Conservation (phyloP, 208 protist species). For the Leishmania aethiopica region DNA sequence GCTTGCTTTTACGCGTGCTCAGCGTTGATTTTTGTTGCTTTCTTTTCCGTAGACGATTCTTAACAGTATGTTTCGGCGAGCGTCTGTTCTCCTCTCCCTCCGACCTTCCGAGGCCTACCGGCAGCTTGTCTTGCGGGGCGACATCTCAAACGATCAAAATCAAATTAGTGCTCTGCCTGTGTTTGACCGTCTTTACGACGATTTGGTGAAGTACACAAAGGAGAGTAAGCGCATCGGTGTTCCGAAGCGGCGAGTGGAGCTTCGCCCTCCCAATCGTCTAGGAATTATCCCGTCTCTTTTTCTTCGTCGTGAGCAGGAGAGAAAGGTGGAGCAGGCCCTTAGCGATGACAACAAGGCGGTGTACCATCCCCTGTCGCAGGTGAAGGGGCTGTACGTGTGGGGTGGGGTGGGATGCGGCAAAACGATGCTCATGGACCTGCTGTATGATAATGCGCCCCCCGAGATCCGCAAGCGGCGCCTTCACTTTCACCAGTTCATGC, state of each 20-base stretch:
- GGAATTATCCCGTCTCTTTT: conserved; percentile 85
- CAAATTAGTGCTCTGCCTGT: conserved; percentile 69
- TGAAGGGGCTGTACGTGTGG: conserved; percentile 94
- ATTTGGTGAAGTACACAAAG: conserved; percentile 62
- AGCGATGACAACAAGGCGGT: conserved; percentile 32
- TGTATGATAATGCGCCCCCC: conserved; percentile 84
- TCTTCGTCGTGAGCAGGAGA: conserved; percentile 69
- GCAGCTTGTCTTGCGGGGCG: conserved; percentile 43
- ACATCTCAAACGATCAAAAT: conserved; percentile 60
- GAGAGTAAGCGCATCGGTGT: conserved; percentile 35
- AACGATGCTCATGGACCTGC: conserved; percentile 96
- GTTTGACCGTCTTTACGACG: conserved; percentile 83
- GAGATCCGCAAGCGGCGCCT: conserved; percentile 89
- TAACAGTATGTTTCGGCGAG: conserved; percentile 5
- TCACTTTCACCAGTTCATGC: conserved; percentile 97
- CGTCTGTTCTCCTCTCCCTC: neutral
- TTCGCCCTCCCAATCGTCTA: conserved; percentile 82
- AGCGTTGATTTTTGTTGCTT: neutral
- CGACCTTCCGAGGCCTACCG: conserved; percentile 68
- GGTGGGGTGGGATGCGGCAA: conserved; percentile 97
- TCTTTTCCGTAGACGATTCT: neutral
- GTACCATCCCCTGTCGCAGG: conserved; percentile 79
- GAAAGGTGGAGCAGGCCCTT: conserved; percentile 66
- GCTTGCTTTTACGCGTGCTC: neutral
- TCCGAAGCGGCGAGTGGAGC: conserved; percentile 63